These are phyloP conservation scores for Salix dunnii DNA, from an alignment of 345 rosid genomes.

Conservation along the genomic window DNA sequence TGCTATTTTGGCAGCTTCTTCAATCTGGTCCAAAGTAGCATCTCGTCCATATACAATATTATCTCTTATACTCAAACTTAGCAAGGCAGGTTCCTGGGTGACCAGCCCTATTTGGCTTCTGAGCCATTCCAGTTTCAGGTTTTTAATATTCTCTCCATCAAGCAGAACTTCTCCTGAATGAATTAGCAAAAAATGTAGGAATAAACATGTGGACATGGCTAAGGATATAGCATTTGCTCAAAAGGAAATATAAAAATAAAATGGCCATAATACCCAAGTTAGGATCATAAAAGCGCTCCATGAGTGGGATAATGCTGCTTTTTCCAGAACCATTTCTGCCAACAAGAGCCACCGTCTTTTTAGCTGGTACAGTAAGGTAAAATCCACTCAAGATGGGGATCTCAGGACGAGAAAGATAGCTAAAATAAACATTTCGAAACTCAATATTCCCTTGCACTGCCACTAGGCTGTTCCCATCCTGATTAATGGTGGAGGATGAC, in stretches of 20 bases:
- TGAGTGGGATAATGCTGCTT: constrained; percentile 96
- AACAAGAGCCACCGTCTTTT: constrained; percentile 95
- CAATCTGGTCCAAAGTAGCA: constrained; percentile 78
- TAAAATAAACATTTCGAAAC: constrained; percentile 95
- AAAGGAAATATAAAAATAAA: constrained; percentile 1
- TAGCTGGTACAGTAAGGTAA: constrained; percentile 96
- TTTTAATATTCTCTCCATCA: constrained; percentile 94
- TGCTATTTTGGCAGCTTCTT: constrained; percentile 94
- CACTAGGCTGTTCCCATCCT: constrained; percentile 60
- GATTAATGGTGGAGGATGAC: constrained; percentile 68
- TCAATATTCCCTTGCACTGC: constrained; percentile 89
- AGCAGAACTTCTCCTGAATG: constrained; percentile 92
- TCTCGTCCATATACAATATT: constrained; percentile 89
- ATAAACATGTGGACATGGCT: constrained; percentile 18
- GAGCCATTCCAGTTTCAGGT: constrained; percentile 83
- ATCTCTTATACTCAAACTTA: constrained; percentile 82
- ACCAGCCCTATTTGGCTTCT: constrained; percentile 96
- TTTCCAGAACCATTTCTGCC: constrained; percentile 99
- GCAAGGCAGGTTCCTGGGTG: constrained; percentile 95
- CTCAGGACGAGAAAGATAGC: constrained; percentile 98
- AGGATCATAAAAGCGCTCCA: constrained; percentile 99
- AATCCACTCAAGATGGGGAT: constrained; percentile 97
- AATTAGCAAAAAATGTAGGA: constrained; percentile 3
- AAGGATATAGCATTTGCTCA: constrained; percentile 5
- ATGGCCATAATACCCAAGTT: constrained; percentile 66